A percentile compares a stretch with the other conserved stretches of the same genome.
These are phyloP conservation scores for Lomentospora prolificans DNA, from an alignment of 2,329 filamentous ascomycete genomes.

Conservation along the genomic window DNA sequence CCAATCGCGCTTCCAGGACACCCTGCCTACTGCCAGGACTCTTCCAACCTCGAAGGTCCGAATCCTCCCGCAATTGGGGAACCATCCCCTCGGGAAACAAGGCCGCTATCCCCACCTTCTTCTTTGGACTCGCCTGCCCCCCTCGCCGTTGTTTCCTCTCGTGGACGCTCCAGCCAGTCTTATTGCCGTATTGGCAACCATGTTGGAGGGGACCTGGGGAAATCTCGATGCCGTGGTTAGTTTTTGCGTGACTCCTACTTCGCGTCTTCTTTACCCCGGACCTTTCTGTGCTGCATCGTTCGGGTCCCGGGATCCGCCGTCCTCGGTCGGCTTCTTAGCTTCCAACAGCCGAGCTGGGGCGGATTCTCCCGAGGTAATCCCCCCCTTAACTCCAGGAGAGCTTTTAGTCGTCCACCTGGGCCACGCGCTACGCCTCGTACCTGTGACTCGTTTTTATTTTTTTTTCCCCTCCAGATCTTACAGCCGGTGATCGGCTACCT, in stretches of 20 bases:
- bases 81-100: background rate
- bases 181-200: background rate
- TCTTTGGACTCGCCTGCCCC: background rate
- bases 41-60: background rate
- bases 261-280: background rate
- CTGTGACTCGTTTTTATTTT: background rate
- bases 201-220: background rate
- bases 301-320: conserved; percentile 6
- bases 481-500: background rate
- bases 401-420: background rate
- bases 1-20: background rate
- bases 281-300: background rate
- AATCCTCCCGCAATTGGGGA: conserved; percentile 1
- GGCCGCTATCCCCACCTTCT: background rate
- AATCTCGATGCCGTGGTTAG: background rate
- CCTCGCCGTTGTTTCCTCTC: background rate
- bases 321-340: background rate
- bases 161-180: background rate
- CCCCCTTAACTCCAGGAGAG: background rate
- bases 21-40: too few relatives aligned
- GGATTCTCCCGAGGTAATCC: conserved; percentile 3
- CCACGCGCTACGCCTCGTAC: background rate
- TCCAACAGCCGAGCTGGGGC: conserved; percentile 5
- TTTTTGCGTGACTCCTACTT: background rate
- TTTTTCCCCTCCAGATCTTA: background rate